Percentiles rank a stretch among this genome's conserved stretches.
Conservation (phyloP, 148 eudicot genomes). For the Silene latifolia region DNA sequence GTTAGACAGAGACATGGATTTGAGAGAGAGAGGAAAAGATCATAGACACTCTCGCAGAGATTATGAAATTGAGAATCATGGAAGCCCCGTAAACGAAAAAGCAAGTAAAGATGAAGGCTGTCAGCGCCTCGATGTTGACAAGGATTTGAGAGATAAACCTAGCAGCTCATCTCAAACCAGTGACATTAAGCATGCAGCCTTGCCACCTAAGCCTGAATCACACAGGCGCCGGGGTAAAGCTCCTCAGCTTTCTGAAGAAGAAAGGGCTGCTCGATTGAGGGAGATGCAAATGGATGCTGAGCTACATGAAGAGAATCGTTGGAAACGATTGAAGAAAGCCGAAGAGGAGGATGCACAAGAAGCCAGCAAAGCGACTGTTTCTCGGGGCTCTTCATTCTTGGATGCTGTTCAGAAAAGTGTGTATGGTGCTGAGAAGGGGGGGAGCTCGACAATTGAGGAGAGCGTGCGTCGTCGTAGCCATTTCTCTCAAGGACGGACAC, state of each 20-base stretch:
- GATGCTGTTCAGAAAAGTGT: constrained; percentile 72
- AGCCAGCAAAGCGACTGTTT: constrained; percentile 30
- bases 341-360: constrained; percentile 78
- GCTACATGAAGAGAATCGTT: constrained; percentile 81
- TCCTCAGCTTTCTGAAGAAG: constrained; percentile 74
- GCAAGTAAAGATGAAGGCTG: constrained; percentile 16
- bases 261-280: constrained; percentile 72
- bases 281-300: constrained; percentile 96
- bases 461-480: constrained; percentile 83
- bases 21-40: constrained; percentile 23
- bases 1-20: constrained; percentile 17
- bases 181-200: constrained; percentile 19
- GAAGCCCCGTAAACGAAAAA: constrained; percentile 19
- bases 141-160: constrained; percentile 29
- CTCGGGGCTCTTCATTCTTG: constrained; percentile 59
- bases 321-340: constrained; percentile 84
- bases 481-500: constrained; percentile 70
- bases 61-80: background rate
- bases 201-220: constrained; percentile 37
- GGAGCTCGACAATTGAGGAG: constrained; percentile 85
- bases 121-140: constrained; percentile 5
- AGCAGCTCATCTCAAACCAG: constrained; percentile 20
- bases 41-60: constrained; percentile 20
- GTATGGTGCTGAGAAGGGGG: constrained; percentile 90
- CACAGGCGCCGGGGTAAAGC: constrained; percentile 38